Evolutionary conservation across 768 basidiomycete species (phyloP).

Genomic region (Suillus discolor): DNA sequence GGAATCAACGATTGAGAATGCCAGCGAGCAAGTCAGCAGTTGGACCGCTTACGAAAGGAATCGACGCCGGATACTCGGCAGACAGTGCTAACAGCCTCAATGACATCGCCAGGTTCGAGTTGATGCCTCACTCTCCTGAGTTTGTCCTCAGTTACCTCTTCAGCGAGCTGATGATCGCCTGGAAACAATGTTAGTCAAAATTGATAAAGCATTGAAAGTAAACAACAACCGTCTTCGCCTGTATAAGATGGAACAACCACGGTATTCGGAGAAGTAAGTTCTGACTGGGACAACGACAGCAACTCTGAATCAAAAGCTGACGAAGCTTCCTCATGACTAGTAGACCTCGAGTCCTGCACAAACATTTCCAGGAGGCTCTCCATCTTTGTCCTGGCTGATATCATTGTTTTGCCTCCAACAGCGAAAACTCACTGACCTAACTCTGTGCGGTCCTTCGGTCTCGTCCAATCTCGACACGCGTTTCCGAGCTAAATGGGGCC

Average conservation of each 20-base stretch:
- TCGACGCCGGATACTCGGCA: conserved; percentile 90
- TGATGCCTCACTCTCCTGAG: conserved; percentile 85
- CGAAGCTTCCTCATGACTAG: not conserved
- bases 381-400: conserved; percentile 64
- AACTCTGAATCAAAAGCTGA: not conserved
- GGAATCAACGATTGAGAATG: conserved; percentile 1
- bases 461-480: conserved; percentile 83
- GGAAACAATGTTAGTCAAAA: conserved; percentile 2
- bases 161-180: conserved; percentile 60
- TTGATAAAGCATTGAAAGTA: not conserved
- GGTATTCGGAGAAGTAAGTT: not conserved
- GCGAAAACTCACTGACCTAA: conserved; percentile 54
- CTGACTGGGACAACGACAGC: not conserved
- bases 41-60: conserved; percentile 71
- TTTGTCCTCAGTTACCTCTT: conserved; percentile 87
- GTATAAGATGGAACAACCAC: not conserved
- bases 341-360: not conserved
- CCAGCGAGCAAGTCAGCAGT: conserved; percentile 1
- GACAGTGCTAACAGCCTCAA: conserved; percentile 85
- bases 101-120: conserved; percentile 85
- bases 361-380: conserved; percentile 57
- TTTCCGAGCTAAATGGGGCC: conserved; percentile 58
- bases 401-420: not conserved
- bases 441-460: conserved; percentile 88
- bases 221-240: not conserved